Evolutionary conservation across 139 green algal genomes (phyloP).

Genomic region (Zygnema cylindricum): DNA sequence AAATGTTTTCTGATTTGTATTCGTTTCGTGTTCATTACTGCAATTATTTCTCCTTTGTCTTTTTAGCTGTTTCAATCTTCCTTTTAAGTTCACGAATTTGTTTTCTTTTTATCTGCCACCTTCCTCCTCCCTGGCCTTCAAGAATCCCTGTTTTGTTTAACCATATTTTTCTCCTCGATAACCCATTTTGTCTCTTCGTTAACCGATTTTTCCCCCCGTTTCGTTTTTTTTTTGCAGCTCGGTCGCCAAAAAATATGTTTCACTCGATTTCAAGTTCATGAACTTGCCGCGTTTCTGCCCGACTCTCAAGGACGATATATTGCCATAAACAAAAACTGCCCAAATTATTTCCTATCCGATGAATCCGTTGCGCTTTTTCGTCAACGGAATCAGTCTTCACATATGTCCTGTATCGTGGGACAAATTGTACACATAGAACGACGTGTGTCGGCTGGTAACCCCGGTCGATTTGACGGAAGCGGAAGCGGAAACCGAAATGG

Average conservation of each 20-base stretch:
- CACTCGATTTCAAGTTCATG: slow-evolving; percentile 29
- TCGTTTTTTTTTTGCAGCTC: neutral
- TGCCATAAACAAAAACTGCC: neutral
- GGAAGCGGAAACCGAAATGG: too few species aligned
- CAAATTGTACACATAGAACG: slow-evolving; percentile 49
- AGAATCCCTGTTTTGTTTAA: too few species aligned
- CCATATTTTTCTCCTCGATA: too few species aligned
- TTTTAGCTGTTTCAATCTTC: too few species aligned
- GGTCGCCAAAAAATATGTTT: slow-evolving; percentile 33
- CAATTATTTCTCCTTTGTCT: too few species aligned
- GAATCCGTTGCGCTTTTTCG: slow-evolving; percentile 34
- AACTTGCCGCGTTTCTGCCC: slow-evolving; percentile 29
- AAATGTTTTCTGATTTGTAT: too few species aligned
- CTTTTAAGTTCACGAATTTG: too few species aligned
- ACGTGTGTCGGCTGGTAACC: neutral
- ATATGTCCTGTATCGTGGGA: slow-evolving; percentile 11
- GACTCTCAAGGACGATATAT: neutral
- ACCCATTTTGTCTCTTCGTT: too few species aligned
- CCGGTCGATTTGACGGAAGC: neutral
- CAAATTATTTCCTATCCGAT: slow-evolving; percentile 16
- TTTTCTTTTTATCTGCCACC: too few species aligned
- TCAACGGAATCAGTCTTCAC: neutral
- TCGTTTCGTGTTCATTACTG: too few species aligned
- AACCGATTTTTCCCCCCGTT: too few species aligned
- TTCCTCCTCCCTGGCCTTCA: too few species aligned